Percentiles rank a stretch among this genome's conserved stretches.
Conservation (phyloP, 2,329 filamentous ascomycete species). For the Pezicula carpinea region DNA sequence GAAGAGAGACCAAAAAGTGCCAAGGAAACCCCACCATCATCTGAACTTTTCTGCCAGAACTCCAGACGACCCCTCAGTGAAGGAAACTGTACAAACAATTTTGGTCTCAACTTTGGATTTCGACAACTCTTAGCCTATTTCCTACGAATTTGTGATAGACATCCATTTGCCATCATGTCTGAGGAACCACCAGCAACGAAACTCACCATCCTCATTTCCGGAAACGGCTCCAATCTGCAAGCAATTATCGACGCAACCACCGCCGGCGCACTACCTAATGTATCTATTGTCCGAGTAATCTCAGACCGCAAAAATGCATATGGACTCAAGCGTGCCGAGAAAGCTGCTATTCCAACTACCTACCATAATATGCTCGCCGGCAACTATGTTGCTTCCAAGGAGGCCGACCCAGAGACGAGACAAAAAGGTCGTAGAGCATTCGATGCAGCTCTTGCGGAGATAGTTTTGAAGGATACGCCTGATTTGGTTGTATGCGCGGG, state of each 20-base stretch:
- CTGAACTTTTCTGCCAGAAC: too few species aligned
- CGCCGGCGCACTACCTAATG: conserved; percentile 38
- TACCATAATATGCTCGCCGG: conserved; percentile 61
- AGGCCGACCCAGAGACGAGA: conserved; percentile 37
- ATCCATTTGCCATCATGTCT: not conserved
- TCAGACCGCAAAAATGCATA: conserved; percentile 62
- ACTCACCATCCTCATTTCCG: conserved; percentile 59
- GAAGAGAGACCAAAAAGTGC: too few species aligned
- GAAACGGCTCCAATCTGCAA: conserved; percentile 68
- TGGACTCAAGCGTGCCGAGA: conserved; percentile 56
- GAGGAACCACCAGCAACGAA: conserved; percentile 21
- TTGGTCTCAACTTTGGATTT: too few species aligned
- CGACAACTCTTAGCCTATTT: too few species aligned
- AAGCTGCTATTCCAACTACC: conserved; percentile 54
- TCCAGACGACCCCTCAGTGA: too few species aligned
- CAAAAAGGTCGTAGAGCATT: conserved; percentile 53
- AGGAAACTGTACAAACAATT: too few species aligned
- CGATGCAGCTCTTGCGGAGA: conserved; percentile 60
- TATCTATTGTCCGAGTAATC: conserved; percentile 54
- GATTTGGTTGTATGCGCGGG: conserved; percentile 63
- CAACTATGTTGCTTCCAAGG: conserved; percentile 41
- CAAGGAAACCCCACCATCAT: too few species aligned
- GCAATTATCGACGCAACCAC: conserved; percentile 48
- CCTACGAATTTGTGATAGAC: too few species aligned
- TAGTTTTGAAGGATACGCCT: conserved; percentile 47